These are phyloP conservation scores for Cardamine occulta DNA, from an alignment of 345 rosid species.

Conservation along the genomic window DNA sequence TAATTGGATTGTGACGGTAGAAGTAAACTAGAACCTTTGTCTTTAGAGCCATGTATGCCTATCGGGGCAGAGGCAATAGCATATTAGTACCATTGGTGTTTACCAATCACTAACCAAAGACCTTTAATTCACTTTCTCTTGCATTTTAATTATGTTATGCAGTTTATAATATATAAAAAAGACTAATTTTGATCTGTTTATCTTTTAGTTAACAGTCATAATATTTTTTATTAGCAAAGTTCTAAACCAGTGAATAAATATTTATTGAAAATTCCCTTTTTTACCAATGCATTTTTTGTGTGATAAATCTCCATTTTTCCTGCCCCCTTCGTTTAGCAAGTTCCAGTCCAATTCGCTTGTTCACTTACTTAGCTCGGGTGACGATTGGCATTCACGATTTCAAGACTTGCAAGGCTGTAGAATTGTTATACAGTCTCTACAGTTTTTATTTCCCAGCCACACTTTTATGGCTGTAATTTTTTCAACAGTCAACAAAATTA, in stretches of 20 bases:
- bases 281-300: not conserved
- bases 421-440: no score
- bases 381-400: no score
- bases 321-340: not conserved
- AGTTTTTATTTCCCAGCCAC: no score
- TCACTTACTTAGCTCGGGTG: not conserved
- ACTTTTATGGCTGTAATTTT: no score
- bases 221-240: not conserved
- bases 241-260: not conserved
- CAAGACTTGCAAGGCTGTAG: no score
- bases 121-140: not conserved
- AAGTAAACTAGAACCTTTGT: no score
- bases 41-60: no score
- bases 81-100: no score
- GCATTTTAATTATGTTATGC: not conserved
- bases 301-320: not conserved
- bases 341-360: not conserved
- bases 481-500: no score
- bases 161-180: not conserved
- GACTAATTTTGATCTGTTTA: not conserved
- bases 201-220: not conserved
- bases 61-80: no score
- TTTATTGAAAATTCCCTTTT: not conserved
- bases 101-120: not conserved
- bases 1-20: no score